Base-by-base conservation (phyloP, 345 rosid species). In the Eucalyptus sp. region DNA sequence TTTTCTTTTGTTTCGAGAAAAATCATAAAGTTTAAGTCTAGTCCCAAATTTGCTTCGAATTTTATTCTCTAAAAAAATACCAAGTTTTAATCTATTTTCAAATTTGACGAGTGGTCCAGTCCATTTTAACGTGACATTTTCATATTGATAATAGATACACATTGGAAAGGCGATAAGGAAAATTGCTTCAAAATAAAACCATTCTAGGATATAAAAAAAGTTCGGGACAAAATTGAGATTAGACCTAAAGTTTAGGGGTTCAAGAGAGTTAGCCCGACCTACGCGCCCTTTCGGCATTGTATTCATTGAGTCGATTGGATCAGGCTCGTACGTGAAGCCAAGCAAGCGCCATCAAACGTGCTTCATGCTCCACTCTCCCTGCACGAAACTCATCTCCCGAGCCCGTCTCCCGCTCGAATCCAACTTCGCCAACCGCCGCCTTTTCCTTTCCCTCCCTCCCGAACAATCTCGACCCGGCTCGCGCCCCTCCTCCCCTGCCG, bases 71-170 rank as follows among this genome's bases (percentile, higher is more conserved):
- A 0, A 18, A 52, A 16, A 18, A 7, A 52, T 0, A 2, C 52
- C 4, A 52, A 52, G 0, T 20, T 52, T 52, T 52, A 52, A 52
- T 20, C 3, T 10, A 52, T 20, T 52, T 52, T 52, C 58, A 18
- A 52, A 52, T 52, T 1, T 8, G 2, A 20, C 0, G 0, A 0
- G 0, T 20, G 25, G 3, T 52, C 10, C 5, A 18, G 0, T 52
- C 58, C 0, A 52, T 7, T 4, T 52, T 18, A 52, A 0, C 10
- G 10, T 18, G 4, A 2, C 25, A 52, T 18, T 52, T 52, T 52
- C 10, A 52, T 1, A 17, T 51, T 2, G 0, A 51, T 51, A 18
- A 52, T 52, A 0, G 56, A 17, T 51, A 51, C 56, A 3, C 22
- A 17, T 18, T 52, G 9, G 0, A 17, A 18, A 52, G 0, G 10